Conservation (phyloP, 1,139 yeast species). For the Blastobotrys raffinosifermentans region DNA sequence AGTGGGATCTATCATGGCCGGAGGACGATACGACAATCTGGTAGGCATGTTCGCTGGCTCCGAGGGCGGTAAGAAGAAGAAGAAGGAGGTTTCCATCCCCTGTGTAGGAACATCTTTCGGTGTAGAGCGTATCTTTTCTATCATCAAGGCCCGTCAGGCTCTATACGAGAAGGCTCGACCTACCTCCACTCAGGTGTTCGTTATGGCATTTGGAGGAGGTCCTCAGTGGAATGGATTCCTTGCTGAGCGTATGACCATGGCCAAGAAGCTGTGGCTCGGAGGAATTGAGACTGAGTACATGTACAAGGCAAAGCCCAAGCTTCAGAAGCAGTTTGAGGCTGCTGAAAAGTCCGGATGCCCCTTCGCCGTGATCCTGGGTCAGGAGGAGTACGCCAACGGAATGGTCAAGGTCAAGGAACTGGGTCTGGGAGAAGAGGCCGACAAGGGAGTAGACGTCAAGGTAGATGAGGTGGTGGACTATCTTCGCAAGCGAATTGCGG, state of each 20-base stretch:
- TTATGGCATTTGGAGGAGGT: constrained; percentile 99
- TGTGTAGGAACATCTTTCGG: constrained; percentile 98
- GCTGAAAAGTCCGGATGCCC: constrained; percentile 94
- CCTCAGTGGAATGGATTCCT: constrained; percentile 91
- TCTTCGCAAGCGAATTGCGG: constrained; percentile 36
- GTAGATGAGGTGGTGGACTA: constrained; percentile 51
- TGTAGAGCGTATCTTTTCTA: constrained; percentile 87
- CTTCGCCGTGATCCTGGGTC: constrained; percentile 87
- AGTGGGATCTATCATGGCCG: constrained; percentile 97
- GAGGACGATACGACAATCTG: constrained; percentile 94
- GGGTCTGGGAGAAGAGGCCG: constrained; percentile 84
- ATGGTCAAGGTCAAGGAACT: constrained; percentile 76
- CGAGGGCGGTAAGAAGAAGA: constrained; percentile 46
- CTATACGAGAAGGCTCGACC: constrained; percentile 62
- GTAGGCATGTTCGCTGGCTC: constrained; percentile 89
- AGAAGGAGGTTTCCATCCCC: constrained; percentile 75
- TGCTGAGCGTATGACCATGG: constrained; percentile 81
- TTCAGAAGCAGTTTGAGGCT: constrained; percentile 93
- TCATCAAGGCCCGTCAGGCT: constrained; percentile 67
- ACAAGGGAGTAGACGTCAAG: constrained; percentile 74
- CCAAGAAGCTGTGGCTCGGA: constrained; percentile 77
- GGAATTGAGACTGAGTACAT: constrained; percentile 88
- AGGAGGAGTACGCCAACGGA: constrained; percentile 82
- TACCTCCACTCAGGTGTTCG: constrained; percentile 82
- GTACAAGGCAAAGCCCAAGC: constrained; percentile 88